A percentile compares a stretch with the other conserved stretches of the same genome.
These are phyloP conservation scores for Rutstroemia sp. DNA, from an alignment of 2,329 filamentous ascomycete species.

Conservation along the genomic window DNA sequence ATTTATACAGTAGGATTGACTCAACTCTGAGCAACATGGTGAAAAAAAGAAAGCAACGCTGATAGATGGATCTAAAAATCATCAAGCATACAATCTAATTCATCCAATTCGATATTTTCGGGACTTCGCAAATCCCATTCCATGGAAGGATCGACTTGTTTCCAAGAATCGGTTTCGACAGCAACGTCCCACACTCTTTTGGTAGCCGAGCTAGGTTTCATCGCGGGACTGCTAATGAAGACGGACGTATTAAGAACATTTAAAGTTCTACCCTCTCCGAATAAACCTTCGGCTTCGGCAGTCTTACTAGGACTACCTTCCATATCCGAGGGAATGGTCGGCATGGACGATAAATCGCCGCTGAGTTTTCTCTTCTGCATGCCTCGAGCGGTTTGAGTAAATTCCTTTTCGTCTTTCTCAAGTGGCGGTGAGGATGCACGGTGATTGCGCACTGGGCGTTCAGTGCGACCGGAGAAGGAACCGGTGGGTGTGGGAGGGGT, in stretches of 20 bases:
- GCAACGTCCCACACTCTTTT: slow-evolving; percentile 41
- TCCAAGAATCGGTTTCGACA: slow-evolving; percentile 11
- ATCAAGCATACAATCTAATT: slow-evolving; percentile 82
- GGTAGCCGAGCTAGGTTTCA: slow-evolving; percentile 38
- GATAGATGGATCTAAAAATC: slow-evolving; percentile 36
- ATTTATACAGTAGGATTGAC: no score
- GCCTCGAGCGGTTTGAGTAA: slow-evolving; percentile 87
- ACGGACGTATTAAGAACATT: slow-evolving; percentile 12
- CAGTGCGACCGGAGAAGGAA: slow-evolving; percentile 46
- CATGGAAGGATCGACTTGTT: slow-evolving; percentile 32
- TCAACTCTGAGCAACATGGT: no score
- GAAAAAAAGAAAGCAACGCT: no score
- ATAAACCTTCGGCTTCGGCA: slow-evolving; percentile 24
- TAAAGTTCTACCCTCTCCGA: slow-evolving; percentile 28
- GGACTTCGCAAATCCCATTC: slow-evolving; percentile 63
- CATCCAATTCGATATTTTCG: slow-evolving; percentile 85
- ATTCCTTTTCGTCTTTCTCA: slow-evolving; percentile 92
- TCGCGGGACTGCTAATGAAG: slow-evolving; percentile 45
- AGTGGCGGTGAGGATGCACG: slow-evolving; percentile 80
- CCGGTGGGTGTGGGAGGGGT: slow-evolving; percentile 55
- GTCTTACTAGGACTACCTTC: slow-evolving; percentile 21
- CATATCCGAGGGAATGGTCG: slow-evolving; percentile 34
- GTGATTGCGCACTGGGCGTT: slow-evolving; percentile 48
- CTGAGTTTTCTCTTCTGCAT: slow-evolving; percentile 56
- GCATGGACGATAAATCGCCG: slow-evolving; percentile 43